Conservation (phyloP, 1,284 basidiomycete species). For the Ustilago crameri region DNA sequence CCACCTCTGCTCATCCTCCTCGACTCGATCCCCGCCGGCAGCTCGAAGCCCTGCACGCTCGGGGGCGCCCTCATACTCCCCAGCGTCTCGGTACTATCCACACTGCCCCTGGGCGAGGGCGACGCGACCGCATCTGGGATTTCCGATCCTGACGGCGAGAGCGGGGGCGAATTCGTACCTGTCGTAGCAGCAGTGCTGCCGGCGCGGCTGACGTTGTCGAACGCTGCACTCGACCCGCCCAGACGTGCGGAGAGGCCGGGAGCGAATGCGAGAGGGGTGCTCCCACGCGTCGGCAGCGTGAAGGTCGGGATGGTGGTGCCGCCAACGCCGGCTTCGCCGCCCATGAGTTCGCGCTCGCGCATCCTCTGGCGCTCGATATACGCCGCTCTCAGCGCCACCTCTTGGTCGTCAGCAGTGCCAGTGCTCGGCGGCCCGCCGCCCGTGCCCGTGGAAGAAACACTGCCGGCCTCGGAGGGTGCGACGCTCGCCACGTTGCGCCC, state of each 20-base stretch:
- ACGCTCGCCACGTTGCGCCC: constrained; percentile 49
- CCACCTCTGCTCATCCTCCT: constrained; percentile 48
- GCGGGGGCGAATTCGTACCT: constrained; percentile 53
- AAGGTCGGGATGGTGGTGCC: constrained; percentile 47
- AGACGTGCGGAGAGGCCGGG: constrained; percentile 43
- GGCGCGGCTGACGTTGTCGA: constrained; percentile 46
- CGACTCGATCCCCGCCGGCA: constrained; percentile 35
- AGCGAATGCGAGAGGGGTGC: constrained; percentile 40
- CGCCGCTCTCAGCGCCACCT: constrained; percentile 43
- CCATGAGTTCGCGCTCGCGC: constrained; percentile 58
- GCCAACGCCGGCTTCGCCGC: constrained; percentile 61
- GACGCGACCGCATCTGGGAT: constrained; percentile 44
- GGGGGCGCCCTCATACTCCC: constrained; percentile 48
- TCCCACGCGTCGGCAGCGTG: constrained; percentile 27
- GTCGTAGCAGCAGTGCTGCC: constrained; percentile 60
- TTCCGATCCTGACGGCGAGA: constrained; percentile 39
- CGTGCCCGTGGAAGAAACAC: constrained; percentile 43
- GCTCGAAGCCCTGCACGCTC: constrained; percentile 44
- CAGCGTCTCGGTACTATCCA: constrained; percentile 48
- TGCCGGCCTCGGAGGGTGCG: constrained; percentile 58
- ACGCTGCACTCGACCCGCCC: constrained; percentile 21
- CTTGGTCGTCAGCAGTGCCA: constrained; percentile 52
- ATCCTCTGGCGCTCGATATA: constrained; percentile 63
- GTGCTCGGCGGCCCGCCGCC: constrained; percentile 38
- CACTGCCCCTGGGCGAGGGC: constrained; percentile 41